A percentile compares a stretch with the other conserved stretches of the same genome.
These are phyloP conservation scores for Colletotrichum truncatum DNA, from an alignment of 2,329 filamentous ascomycete species.

Conservation along the genomic window DNA sequence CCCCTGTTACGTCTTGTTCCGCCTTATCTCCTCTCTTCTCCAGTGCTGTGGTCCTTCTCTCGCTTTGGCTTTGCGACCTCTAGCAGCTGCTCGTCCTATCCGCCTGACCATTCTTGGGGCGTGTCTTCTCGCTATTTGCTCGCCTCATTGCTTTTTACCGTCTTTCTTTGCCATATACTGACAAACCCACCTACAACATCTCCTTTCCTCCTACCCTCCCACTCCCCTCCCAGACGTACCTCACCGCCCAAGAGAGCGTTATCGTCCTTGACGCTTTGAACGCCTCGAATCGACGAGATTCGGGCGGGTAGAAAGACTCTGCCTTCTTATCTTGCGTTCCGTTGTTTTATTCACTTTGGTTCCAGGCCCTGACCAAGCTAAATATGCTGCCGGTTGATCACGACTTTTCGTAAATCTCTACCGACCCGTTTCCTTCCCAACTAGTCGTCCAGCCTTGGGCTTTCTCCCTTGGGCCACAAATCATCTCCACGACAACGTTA, in stretches of 20 bases:
- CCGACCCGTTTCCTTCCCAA: constrained; percentile 15
- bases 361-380: constrained; percentile 25
- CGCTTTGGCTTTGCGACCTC: constrained; percentile 21
- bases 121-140: constrained; percentile 30
- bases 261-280: constrained; percentile 7
- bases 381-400: constrained; percentile 30
- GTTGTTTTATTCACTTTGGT: constrained; percentile 24
- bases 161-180: background rate
- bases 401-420: constrained; percentile 25
- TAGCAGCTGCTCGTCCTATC: constrained; percentile 26
- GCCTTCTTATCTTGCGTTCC: background rate
- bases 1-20: constrained; percentile 26
- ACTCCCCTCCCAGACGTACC: background rate
- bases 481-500: no score
- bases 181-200: constrained; percentile 16
- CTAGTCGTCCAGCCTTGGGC: background rate
- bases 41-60: constrained; percentile 15
- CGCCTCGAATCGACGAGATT: constrained; percentile 22
- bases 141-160: constrained; percentile 15
- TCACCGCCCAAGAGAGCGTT: background rate
- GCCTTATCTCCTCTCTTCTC: constrained; percentile 30
- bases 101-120: constrained; percentile 29
- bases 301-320: constrained; percentile 18
- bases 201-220: background rate
- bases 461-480: background rate